Evolutionary conservation across 805 yeast genomes (phyloP).

Genomic region (Candida palmyrensis): DNA sequence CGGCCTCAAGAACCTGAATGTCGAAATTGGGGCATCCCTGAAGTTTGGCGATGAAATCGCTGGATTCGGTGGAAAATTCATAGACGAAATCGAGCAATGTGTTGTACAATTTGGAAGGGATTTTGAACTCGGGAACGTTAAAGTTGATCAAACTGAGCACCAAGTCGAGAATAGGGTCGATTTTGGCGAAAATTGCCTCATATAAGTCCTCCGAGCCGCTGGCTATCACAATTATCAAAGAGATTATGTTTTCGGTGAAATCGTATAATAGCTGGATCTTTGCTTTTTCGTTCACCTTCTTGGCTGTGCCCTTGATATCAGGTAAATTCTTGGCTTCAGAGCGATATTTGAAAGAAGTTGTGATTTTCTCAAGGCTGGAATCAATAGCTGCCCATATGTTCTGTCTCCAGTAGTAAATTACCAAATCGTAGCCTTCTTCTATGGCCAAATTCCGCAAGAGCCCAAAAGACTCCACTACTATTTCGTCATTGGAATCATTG

Average conservation of each 20-base stretch:
- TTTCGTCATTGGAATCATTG: slow-evolving; percentile 64
- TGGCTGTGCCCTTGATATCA: slow-evolving; percentile 14
- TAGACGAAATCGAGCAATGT: slow-evolving; percentile 53
- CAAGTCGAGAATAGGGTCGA: slow-evolving; percentile 35
- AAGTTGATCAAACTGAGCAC: slow-evolving; percentile 32
- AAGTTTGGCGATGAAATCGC: slow-evolving; percentile 42
- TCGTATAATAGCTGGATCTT: slow-evolving; percentile 52
- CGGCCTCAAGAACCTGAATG: slow-evolving; percentile 1
- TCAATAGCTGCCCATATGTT: slow-evolving; percentile 66
- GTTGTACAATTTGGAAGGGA: slow-evolving; percentile 44
- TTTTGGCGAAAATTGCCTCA: slow-evolving; percentile 41
- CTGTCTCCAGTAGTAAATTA: slow-evolving; percentile 70
- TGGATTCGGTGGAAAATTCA: slow-evolving; percentile 56
- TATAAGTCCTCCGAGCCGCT: slow-evolving; percentile 52
- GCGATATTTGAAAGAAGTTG: slow-evolving; percentile 42
- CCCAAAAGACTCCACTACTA: slow-evolving; percentile 77
- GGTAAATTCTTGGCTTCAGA: slow-evolving; percentile 12
- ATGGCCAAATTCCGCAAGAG: slow-evolving; percentile 72
- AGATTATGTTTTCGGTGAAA: slow-evolving; percentile 66
- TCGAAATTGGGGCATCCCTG: slow-evolving; percentile 9
- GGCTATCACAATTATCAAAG: slow-evolving; percentile 62
- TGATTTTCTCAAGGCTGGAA: slow-evolving; percentile 45
- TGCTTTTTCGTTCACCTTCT: slow-evolving; percentile 29
- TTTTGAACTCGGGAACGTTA: slow-evolving; percentile 27
- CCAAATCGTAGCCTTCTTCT: slow-evolving; percentile 85